Percentiles rank a stretch among this genome's conserved stretches.
Evolutionary conservation across 257 asterid genomes (phyloP).

Genomic region (Nicotiana noctiflora): DNA sequence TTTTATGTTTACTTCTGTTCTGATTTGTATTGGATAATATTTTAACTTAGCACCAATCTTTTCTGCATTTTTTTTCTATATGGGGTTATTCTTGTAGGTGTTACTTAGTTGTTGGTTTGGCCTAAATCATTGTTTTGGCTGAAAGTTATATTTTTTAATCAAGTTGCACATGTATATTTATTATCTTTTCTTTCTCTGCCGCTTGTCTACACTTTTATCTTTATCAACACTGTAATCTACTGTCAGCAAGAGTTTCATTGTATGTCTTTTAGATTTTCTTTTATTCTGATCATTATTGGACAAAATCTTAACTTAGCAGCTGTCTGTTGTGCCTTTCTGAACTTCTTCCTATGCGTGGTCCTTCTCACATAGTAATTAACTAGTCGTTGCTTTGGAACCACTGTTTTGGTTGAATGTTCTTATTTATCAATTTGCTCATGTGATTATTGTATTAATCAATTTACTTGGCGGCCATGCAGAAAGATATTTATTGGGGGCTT

Average conservation of each 20-base stretch:
- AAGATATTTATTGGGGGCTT: conserved; percentile 58
- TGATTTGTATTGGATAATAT: neutral
- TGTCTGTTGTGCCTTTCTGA: neutral
- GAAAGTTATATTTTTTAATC: neutral
- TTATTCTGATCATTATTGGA: neutral
- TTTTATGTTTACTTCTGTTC: neutral
- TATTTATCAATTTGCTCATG: neutral
- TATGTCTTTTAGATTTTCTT: neutral
- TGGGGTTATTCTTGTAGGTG: neutral
- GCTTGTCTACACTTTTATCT: neutral
- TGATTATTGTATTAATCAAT: neutral
- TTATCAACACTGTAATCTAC: neutral
- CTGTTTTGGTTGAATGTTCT: neutral
- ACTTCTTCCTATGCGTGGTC: neutral
- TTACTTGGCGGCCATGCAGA: conserved; percentile 24
- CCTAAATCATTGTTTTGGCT: neutral
- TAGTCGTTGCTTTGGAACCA: neutral
- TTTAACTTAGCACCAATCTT: neutral
- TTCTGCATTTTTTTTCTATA: neutral
- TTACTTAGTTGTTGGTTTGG: too few species aligned
- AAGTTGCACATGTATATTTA: too few species aligned
- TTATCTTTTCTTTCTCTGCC: neutral
- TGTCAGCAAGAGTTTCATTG: neutral
- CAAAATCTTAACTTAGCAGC: neutral
- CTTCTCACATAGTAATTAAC: neutral